These are phyloP conservation scores for Diaporthe sp. DNA, from an alignment of 2,329 filamentous ascomycete species.

Conservation along the genomic window DNA sequence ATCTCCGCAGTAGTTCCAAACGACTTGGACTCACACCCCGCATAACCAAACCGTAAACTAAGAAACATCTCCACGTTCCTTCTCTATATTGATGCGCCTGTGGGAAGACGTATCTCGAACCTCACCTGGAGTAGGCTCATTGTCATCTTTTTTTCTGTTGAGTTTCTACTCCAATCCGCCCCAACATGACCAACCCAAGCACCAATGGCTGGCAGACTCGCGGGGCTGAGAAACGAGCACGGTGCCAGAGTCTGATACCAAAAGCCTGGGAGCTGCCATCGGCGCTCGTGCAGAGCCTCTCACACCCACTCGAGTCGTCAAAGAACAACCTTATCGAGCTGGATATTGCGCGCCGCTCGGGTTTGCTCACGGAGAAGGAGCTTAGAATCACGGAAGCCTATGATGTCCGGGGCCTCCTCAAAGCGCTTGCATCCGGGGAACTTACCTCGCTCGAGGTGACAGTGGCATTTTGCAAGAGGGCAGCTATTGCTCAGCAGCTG, in stretches of 20 bases:
- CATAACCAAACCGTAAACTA: neutral
- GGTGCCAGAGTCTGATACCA: slow-evolving; percentile 31
- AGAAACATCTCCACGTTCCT: neutral
- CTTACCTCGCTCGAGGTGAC: slow-evolving; percentile 40
- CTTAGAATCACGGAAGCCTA: slow-evolving; percentile 39
- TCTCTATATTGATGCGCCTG: no score
- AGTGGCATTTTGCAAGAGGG: slow-evolving; percentile 40
- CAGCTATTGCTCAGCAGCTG: slow-evolving; percentile 41
- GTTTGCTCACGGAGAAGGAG: slow-evolving; percentile 38
- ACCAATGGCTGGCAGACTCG: slow-evolving; percentile 28
- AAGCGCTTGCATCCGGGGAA: slow-evolving; percentile 31
- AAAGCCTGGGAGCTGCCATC: slow-evolving; percentile 36
- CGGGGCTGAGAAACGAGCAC: slow-evolving; percentile 32
- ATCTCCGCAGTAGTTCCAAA: slow-evolving; percentile 19
- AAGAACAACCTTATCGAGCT: slow-evolving; percentile 41
- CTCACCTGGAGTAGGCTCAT: neutral
- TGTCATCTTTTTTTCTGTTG: neutral
- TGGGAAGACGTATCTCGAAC: neutral
- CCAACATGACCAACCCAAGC: neutral
- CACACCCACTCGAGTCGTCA: slow-evolving; percentile 35
- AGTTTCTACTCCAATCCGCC: no score
- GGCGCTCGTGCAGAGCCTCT: slow-evolving; percentile 6
- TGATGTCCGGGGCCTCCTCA: slow-evolving; percentile 32
- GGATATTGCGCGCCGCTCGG: slow-evolving; percentile 27
- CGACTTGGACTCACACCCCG: slow-evolving; percentile 1